These are phyloP conservation scores for Ulmus americana DNA, from an alignment of 331 rosid genomes.

Conservation along the genomic window DNA sequence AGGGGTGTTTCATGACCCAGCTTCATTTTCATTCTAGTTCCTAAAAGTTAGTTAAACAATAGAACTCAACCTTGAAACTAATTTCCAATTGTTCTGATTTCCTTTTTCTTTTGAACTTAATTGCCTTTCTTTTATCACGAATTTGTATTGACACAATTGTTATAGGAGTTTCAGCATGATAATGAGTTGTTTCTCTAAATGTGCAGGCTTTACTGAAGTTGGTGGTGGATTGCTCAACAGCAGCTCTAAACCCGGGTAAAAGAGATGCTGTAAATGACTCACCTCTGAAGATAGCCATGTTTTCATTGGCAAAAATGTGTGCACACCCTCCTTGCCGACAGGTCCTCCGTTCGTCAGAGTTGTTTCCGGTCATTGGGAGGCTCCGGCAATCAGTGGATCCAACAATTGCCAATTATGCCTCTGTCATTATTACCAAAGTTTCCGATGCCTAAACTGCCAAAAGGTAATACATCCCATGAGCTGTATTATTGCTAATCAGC, in stretches of 20 bases:
- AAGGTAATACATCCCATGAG: neutral
- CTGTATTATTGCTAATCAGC: too few species aligned
- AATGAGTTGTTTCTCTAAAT: neutral
- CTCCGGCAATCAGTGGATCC: conserved; percentile 79
- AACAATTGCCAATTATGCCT: conserved; percentile 61
- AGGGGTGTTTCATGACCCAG: neutral
- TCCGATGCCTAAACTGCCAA: conserved; percentile 45
- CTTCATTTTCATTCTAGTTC: neutral
- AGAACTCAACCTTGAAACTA: too few species aligned
- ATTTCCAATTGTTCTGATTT: too few species aligned
- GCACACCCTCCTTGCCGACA: conserved; percentile 67
- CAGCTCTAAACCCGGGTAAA: conserved; percentile 59
- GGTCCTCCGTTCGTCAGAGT: conserved; percentile 66
- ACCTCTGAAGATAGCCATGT: conserved; percentile 82
- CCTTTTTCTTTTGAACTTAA: too few species aligned
- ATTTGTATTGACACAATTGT: too few species aligned
- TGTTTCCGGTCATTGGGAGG: conserved; percentile 65
- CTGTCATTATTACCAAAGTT: conserved; percentile 54
- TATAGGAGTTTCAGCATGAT: neutral
- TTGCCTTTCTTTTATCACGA: too few species aligned
- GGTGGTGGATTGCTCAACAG: conserved; percentile 61
- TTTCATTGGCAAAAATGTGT: conserved; percentile 90
- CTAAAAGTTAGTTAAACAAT: too few species aligned
- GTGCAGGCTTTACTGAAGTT: conserved; percentile 75
- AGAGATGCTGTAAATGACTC: conserved; percentile 67